phyloP scores from a whole-genome alignment of 495 filamentous ascomycete species.

The Penicillium diatomitis region DNA sequence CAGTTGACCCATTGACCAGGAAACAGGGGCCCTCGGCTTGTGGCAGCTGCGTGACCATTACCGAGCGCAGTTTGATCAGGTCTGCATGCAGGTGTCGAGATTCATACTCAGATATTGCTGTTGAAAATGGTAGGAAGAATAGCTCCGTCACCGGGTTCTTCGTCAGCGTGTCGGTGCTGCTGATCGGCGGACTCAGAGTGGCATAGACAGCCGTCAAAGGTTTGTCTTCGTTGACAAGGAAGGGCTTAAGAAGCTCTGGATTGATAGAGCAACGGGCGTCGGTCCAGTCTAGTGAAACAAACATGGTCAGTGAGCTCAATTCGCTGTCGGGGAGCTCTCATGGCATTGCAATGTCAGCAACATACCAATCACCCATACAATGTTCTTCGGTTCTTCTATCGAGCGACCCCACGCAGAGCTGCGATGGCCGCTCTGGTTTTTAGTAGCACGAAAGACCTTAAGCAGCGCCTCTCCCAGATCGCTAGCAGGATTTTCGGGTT shows the following conservation, averaged over 20 bases:
- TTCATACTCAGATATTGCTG: conserved; percentile 14
- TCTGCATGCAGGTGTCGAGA: conserved; percentile 15
- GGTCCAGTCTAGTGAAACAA: conserved; percentile 25
- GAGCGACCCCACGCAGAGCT: conserved; percentile 34
- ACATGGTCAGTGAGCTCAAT: too few relatives aligned
- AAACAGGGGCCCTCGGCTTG: conserved; percentile 26
- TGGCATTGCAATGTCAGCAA: not conserved
- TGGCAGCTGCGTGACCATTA: conserved; percentile 22
- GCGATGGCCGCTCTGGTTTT: conserved; percentile 28
- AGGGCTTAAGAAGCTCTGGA: conserved; percentile 13
- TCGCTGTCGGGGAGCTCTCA: not conserved
- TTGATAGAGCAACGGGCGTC: conserved; percentile 23
- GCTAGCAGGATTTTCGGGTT: conserved; percentile 31
- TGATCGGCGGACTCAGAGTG: conserved; percentile 25
- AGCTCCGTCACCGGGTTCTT: conserved; percentile 35
- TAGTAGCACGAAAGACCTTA: conserved; percentile 16
- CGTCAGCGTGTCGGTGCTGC: conserved; percentile 22
- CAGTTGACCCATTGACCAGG: conserved; percentile 35
- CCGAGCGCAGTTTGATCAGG: conserved; percentile 24
- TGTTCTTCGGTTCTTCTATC: conserved; percentile 24
- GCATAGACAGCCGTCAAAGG: conserved; percentile 18
- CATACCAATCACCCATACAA: conserved; percentile 36
- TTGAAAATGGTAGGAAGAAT: conserved; percentile 22
- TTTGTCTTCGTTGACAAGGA: conserved; percentile 16
- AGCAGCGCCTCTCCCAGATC: conserved; percentile 24